Percentiles rank a stretch among this genome's conserved stretches.
Evolutionary conservation across 305 asterid species (phyloP).

Genomic region (Withania somnifera): DNA sequence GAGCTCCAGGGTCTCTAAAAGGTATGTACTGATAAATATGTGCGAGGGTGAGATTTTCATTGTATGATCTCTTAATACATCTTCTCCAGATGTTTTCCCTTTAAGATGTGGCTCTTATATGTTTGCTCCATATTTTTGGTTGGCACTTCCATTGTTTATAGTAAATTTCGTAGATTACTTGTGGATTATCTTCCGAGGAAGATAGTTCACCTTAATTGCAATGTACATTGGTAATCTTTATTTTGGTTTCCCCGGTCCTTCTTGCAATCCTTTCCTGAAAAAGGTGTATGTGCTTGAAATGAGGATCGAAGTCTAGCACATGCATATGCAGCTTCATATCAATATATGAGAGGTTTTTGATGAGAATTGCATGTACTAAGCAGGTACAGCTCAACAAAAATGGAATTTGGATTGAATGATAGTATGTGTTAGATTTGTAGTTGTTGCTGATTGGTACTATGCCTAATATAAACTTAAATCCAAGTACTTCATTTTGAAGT

Average conservation of each 20-base stretch:
- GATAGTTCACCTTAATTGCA: background rate
- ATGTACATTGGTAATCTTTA: background rate
- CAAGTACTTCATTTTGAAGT: background rate
- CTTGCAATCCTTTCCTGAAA: background rate
- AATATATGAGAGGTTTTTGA: background rate
- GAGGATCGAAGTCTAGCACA: background rate
- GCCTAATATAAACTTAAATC: background rate
- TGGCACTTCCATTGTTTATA: background rate
- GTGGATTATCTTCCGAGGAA: background rate
- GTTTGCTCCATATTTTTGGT: background rate
- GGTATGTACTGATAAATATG: conserved; percentile 27
- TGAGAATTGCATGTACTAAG: background rate
- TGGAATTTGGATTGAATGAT: background rate
- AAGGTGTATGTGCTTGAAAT: background rate
- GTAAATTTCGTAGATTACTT: background rate
- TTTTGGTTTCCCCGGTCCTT: background rate
- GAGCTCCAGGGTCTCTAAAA: conserved; percentile 81
- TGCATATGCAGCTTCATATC: background rate
- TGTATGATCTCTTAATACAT: background rate
- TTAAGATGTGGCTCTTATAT: background rate
- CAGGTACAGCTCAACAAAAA: background rate
- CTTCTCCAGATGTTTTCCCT: background rate
- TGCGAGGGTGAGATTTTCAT: background rate
- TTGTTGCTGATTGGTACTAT: background rate
- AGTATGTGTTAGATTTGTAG: background rate